Base-by-base conservation (phyloP, 108 stramenopile genomes). In the Aurantiochytrium sp. region DNA sequence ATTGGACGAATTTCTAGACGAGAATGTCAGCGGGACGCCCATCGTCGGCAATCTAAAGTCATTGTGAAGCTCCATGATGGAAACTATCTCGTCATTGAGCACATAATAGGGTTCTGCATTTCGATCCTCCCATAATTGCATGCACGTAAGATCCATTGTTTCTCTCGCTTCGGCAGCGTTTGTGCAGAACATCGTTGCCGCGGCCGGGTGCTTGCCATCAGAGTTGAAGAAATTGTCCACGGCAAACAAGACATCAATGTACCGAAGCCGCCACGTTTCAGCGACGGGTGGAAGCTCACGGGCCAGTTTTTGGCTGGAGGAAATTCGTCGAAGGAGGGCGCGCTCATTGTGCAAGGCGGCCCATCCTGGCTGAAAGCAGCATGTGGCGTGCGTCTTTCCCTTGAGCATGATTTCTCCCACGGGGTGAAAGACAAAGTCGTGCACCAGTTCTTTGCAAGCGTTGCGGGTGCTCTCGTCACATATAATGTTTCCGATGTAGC, bases 381-480 rank as follows among this genome's bases (percentile, higher is more conserved):
- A 49, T 5, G 92, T 90, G 0, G 89, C 55, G 35, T 83, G 35
- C 10, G 58, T 47, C 59, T 95, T 94, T 53, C 94, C 94, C 88
- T 95, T 94, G 42, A 94, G 92, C 44, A 25, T 29, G 60, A 94
- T 92, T 28, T 76, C 90, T 44, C 89, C 93, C n/a, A 92, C 58
- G 8, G 42, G 87, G 28, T 90, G 58, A 72, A 93, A 94, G 44
- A 60, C 57, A 5, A 94, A 90, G n/a, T 88, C 91, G 10, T 55
- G 47, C 59, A 51, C 53, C 49, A 44, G 4, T 58, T 43, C 60
- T 19, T 0, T 4, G 43, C 14, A 5, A 14, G 29, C 44, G 16
- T 21, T 25, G n/a, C 19, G 29, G 14, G 76, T 83, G 19, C 23
- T 53, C 23, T 83, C 18, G 51, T 83, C 76, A 45, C 76, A 83